Evolutionary conservation across 2,329 filamentous ascomycete genomes (phyloP), one percentile per base, ranked within the genome.

Genomic region (Coniochaeta pulveracea): DNA sequence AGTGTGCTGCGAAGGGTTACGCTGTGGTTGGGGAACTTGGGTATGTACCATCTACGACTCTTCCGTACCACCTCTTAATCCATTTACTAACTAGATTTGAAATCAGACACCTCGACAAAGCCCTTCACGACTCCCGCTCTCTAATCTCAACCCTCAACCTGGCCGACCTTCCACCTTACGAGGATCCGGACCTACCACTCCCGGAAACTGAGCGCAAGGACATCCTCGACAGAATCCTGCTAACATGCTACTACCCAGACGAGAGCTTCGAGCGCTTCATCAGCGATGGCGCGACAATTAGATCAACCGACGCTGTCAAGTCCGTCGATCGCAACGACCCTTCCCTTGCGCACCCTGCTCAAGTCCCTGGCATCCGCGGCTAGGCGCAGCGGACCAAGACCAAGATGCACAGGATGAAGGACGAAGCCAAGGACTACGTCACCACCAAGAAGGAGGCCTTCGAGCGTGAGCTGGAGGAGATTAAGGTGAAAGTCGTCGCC

Each of bases 1-100:
- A 84, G 43, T 69, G 96, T 36, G 72, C 80, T 19, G 60, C 65
- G 16, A 73, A 85, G 43, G 79, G 80, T 16, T 93, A 93, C 56
- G 75, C 85, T 3, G 66, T 88, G n/a, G 69, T 78, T 45, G 82
- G 80, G 9, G 61, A 66, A 34, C 58, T 85, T 26, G 64, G 69
- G 80, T 85, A 66, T 35, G 69, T 51, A n/a, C 22, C n/a, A 24
- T n/a, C 22, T 9, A 24, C 22, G 9, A 24, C n/a, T n/a, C n/a
- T n/a, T n/a, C n/a, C n/a, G n/a, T n/a, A n/a, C n/a, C n/a, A n/a
- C n/a, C n/a, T n/a, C n/a, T n/a, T n/a, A n/a, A n/a, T n/a, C n/a
- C n/a, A n/a, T n/a, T n/a, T n/a, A n/a, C n/a, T n/a, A n/a, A n/a
- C n/a, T n/a, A n/a, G n/a, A n/a, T n/a, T n/a, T n/a, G n/a, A n/a